These are phyloP conservation scores for Coemansia guatemalensis DNA, from an alignment of 192 early-diverging fungal species.

Conservation along the genomic window DNA sequence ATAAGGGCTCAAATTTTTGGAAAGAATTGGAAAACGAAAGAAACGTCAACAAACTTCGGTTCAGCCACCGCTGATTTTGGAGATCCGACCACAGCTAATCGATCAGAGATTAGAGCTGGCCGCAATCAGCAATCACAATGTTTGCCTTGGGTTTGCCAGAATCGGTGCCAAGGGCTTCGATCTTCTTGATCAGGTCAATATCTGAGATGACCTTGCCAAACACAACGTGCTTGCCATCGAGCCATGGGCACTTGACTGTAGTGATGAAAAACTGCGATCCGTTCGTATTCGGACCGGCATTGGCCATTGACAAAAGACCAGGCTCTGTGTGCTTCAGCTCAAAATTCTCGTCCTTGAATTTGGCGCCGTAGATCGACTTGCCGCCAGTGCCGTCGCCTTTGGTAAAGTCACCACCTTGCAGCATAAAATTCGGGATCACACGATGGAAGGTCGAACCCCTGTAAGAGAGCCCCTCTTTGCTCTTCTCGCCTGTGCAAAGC, in stretches of 20 bases:
- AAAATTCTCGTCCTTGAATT: constrained; percentile 82
- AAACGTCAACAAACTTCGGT: too few relatives aligned
- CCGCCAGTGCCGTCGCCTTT: constrained; percentile 78
- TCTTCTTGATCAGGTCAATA: constrained; percentile 70
- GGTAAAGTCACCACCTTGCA: constrained; percentile 89
- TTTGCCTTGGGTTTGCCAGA: constrained; percentile 60
- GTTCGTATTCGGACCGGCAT: constrained; percentile 75
- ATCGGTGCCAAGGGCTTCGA: constrained; percentile 62
- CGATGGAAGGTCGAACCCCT: constrained; percentile 84
- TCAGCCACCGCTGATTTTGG: too few relatives aligned
- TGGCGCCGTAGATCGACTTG: constrained; percentile 79
- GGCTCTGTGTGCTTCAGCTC: constrained; percentile 65
- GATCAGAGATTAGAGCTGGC: constrained; percentile 57
- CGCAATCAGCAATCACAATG: constrained; percentile 65
- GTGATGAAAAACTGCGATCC: constrained; percentile 87
- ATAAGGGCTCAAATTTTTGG: background rate
- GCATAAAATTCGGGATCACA: constrained; percentile 84
- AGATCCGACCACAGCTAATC: constrained; percentile 12
- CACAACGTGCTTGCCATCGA: constrained; percentile 78
- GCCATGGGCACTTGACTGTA: constrained; percentile 66
- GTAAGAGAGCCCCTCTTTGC: constrained; percentile 53
- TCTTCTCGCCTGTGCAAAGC: constrained; percentile 51
- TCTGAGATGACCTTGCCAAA: constrained; percentile 76
- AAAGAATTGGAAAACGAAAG: too few relatives aligned
- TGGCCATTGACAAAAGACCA: constrained; percentile 78